A percentile compares a stretch with the other conserved stretches of the same genome.
phyloP scores from a whole-genome alignment of 805 yeast species.

The Cyberlindnera xishuangbannaensis region DNA sequence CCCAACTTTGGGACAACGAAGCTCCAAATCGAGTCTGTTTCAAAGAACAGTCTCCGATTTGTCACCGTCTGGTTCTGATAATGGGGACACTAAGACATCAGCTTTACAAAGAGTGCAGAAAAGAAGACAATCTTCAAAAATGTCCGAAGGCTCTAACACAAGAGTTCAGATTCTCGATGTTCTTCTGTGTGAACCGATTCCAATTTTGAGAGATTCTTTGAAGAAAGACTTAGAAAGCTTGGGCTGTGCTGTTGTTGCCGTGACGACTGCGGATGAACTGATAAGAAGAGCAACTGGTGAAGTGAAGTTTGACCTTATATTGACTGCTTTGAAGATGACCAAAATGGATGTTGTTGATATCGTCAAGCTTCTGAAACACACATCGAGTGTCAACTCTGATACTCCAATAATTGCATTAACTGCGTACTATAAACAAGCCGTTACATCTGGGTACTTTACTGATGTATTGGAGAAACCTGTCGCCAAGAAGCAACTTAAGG shows the following conservation, averaged over 20 bases:
- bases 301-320: constrained; percentile 76
- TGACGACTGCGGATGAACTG: constrained; percentile 76
- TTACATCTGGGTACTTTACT: constrained; percentile 41
- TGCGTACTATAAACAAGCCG: constrained; percentile 65
- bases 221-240: constrained; percentile 55
- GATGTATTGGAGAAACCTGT: constrained; percentile 73
- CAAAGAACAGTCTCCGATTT: constrained; percentile 28
- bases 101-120: constrained; percentile 48
- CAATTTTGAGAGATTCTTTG: constrained; percentile 67
- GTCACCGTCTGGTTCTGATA: constrained; percentile 58
- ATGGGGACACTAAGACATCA: constrained; percentile 48
- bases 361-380: constrained; percentile 65
- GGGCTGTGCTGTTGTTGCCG: constrained; percentile 78
- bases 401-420: constrained; percentile 79
- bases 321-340: constrained; percentile 66
- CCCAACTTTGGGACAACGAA: constrained; percentile 15
- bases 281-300: constrained; percentile 77
- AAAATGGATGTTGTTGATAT: constrained; percentile 71
- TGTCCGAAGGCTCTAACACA: constrained; percentile 19
- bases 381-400: constrained; percentile 68
- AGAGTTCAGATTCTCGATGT: constrained; percentile 48
- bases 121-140: constrained; percentile 45
- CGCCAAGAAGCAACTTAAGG: constrained; percentile 14
- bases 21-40: constrained; percentile 19
- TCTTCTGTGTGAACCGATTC: constrained; percentile 80